Evolutionary conservation across 257 asterid species (phyloP).

Genomic region (Misopates orontium): DNA sequence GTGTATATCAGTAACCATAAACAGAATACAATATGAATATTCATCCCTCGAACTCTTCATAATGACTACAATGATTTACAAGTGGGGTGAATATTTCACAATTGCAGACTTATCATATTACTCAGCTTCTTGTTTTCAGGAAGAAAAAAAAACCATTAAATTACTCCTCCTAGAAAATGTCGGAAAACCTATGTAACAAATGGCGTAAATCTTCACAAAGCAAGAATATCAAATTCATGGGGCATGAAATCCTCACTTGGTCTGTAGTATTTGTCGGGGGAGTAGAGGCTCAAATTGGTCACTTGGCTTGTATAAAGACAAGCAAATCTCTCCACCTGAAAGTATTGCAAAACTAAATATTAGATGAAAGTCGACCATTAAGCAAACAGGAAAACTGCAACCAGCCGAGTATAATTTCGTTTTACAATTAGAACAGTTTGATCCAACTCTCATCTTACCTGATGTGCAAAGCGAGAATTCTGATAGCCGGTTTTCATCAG

Average conservation of each 20-base stretch:
- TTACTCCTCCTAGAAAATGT: too few relatives aligned
- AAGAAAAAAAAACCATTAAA: too few relatives aligned
- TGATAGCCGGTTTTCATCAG: slow-evolving; percentile 97
- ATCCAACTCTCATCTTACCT: slow-evolving; percentile 43
- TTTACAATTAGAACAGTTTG: background rate
- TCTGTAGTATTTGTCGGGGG: slow-evolving; percentile 90
- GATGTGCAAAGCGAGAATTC: slow-evolving; percentile 97
- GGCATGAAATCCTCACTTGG: slow-evolving; percentile 98
- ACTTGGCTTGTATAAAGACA: slow-evolving; percentile 94
- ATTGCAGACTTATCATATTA: too few relatives aligned
- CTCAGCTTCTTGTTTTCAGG: too few relatives aligned
- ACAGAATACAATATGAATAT: too few relatives aligned
- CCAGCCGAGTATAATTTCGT: background rate
- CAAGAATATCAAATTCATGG: slow-evolving; percentile 71
- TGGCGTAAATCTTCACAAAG: slow-evolving; percentile 36
- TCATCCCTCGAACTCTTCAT: too few relatives aligned
- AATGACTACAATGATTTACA: too few relatives aligned
- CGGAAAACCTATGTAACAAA: too few relatives aligned
- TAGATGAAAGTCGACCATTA: background rate
- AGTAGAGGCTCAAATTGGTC: slow-evolving; percentile 73
- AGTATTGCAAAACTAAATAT: background rate
- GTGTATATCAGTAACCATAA: too few relatives aligned
- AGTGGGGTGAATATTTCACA: too few relatives aligned
- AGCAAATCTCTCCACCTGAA: slow-evolving; percentile 96
- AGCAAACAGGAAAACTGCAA: background rate